phyloP scores from a whole-genome alignment of 305 asterid genomes.

The Fraxinus velutina region DNA sequence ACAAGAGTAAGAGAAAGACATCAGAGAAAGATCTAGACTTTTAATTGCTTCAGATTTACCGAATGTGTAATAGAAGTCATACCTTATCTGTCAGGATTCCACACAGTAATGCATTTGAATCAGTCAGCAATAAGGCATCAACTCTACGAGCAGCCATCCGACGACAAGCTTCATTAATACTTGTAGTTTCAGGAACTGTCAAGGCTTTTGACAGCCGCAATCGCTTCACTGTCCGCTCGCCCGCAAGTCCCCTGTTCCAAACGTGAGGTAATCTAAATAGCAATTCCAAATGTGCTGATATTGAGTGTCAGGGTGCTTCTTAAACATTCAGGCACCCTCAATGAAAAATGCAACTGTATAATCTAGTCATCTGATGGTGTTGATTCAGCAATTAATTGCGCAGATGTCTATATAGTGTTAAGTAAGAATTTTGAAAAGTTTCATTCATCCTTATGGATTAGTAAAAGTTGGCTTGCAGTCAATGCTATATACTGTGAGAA shows the following conservation, averaged over 20 bases:
- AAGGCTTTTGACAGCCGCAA: conserved; percentile 81
- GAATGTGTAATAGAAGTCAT: conserved; percentile 19
- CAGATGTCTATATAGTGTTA: background rate
- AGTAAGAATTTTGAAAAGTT: background rate
- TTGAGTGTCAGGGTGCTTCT: background rate
- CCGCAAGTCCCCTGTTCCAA: conserved; percentile 63
- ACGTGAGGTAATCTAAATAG: conserved; percentile 11
- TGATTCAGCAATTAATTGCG: background rate
- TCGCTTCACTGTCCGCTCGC: conserved; percentile 91
- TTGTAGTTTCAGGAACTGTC: conserved; percentile 81
- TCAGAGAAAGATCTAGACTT: background rate
- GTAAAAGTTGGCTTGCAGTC: background rate
- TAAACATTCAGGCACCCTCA: background rate
- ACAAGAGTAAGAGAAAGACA: background rate
- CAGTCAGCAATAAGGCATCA: conserved; percentile 87
- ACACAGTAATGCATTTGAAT: conserved; percentile 82
- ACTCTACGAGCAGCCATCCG: conserved; percentile 91
- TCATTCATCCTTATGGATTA: background rate
- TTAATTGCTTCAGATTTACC: background rate
- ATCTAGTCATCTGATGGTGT: background rate
- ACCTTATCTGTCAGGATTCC: conserved; percentile 98
- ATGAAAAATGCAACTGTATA: background rate
- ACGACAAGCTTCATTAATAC: conserved; percentile 76
- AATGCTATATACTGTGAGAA: background rate
- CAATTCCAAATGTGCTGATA: background rate